Conservation (phyloP, 2,329 filamentous ascomycete species). For the Cladosporium sp. region DNA sequence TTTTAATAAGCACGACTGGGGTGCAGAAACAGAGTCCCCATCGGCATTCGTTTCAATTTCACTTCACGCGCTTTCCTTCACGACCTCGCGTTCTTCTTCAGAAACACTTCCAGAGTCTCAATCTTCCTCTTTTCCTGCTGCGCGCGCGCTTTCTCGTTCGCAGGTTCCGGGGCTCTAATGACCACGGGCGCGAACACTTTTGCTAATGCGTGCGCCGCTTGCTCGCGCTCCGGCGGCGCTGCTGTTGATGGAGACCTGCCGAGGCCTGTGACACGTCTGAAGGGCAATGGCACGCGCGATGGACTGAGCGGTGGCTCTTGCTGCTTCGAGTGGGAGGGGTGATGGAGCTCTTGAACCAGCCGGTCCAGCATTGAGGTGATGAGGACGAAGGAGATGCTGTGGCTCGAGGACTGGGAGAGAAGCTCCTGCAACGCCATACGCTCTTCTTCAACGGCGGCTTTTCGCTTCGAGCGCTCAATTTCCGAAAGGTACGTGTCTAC, state of each 20-base stretch:
- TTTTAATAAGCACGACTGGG: too few species aligned
- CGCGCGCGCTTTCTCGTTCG: constrained; percentile 57
- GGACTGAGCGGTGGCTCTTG: constrained; percentile 30
- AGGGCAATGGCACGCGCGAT: constrained; percentile 28
- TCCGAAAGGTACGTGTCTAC: constrained; percentile 57
- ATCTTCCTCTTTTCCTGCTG: constrained; percentile 60
- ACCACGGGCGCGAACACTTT: constrained; percentile 62
- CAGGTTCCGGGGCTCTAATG: constrained; percentile 48
- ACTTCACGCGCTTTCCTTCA: background rate
- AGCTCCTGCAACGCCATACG: constrained; percentile 67
- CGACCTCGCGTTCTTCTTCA: constrained; percentile 38
- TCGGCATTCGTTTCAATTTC: background rate
- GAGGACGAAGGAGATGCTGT: constrained; percentile 88
- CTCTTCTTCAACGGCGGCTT: constrained; percentile 50
- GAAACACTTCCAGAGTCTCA: constrained; percentile 66
- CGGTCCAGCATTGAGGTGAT: constrained; percentile 70
- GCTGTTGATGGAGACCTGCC: constrained; percentile 48
- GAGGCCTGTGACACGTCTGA: constrained; percentile 33
- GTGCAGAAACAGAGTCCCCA: background rate
- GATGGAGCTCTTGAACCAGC: constrained; percentile 52
- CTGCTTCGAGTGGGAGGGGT: constrained; percentile 16
- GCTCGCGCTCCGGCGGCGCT: constrained; percentile 52
- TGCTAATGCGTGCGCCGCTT: constrained; percentile 58
- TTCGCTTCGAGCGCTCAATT: constrained; percentile 44
- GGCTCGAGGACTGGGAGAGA: constrained; percentile 65